These are phyloP conservation scores for Zoysia pacifica DNA, from an alignment of 176 grass and related monocot genomes.

Conservation along the genomic window DNA sequence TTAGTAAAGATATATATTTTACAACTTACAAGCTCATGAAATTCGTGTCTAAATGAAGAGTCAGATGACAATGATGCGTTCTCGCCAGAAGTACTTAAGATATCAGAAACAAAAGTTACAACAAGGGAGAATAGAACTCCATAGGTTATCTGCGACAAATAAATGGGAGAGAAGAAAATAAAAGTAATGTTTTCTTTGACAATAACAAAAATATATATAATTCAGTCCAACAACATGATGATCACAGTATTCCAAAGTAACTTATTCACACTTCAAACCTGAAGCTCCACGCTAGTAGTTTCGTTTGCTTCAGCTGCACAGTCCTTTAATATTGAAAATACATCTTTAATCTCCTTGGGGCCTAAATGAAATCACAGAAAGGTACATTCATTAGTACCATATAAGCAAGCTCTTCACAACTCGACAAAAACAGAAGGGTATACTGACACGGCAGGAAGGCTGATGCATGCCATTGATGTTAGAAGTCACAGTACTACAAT, in stretches of 20 bases:
- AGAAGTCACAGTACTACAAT: too few relatives aligned
- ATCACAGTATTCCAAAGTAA: constrained; percentile 34
- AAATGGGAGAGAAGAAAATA: constrained; percentile 13
- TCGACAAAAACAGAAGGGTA: constrained; percentile 14
- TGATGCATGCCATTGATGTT: constrained; percentile 14
- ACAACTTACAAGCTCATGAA: constrained; percentile 79
- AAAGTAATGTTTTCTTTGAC: constrained; percentile 18
- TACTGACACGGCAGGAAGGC: constrained; percentile 6
- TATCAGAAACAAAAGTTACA: constrained; percentile 82
- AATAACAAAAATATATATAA: constrained; percentile 22
- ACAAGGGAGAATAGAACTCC: constrained; percentile 76
- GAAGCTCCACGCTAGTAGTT: constrained; percentile 66
- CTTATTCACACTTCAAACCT: constrained; percentile 62
- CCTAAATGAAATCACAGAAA: constrained; percentile 56
- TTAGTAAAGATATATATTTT: constrained; percentile 12
- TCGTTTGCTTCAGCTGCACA: constrained; percentile 71
- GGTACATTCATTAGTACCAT: not conserved
- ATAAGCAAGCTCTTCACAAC: constrained; percentile 19
- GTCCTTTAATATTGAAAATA: constrained; percentile 78
- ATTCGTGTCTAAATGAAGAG: constrained; percentile 79
- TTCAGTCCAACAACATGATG: constrained; percentile 23
- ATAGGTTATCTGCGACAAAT: constrained; percentile 67
- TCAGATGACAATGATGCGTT: constrained; percentile 56
- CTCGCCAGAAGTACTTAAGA: constrained; percentile 60
- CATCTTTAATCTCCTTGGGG: constrained; percentile 78